Evolutionary conservation across 1,284 basidiomycete species (phyloP), one percentile per base, ranked within the genome.

Genomic region (Mycena sp.): DNA sequence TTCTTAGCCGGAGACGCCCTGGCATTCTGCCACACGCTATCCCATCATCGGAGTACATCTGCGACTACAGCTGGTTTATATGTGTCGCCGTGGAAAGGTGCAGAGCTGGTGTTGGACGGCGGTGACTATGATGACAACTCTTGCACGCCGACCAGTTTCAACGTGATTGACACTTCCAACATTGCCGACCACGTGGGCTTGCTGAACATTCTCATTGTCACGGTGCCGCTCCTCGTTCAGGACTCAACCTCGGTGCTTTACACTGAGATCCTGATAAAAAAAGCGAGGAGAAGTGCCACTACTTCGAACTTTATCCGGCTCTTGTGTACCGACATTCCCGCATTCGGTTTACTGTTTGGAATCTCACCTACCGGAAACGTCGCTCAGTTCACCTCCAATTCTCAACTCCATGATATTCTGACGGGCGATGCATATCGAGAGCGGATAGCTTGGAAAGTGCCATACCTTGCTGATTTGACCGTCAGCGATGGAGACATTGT

Each of bases 81-180:
- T 32, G 59, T 61, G 16, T 43, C 51, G 21, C 25, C 57, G 49
- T 85, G 83, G 81, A 76, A 68, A 23, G 67, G 69, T 0, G 67
- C 73, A 14, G 59, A 67, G 28, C 73, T 85, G 48, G 63, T 71
- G 2, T 73, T 85, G 12, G 73, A 79, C 23, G 67, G 66, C 25
- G 66, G 63, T 9, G 48, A 58, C 38, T 44, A 26, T 17, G 38
- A 44, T 16, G 23, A 11, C 1, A 76, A 77, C 14, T 81, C 51
- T 17, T 21, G 26, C 26, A 78, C 77, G 4, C 80, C 81, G 14
- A 67, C 72, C 5, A 57, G 35, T 3, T 86, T 85, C 72, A 73
- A 84, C 49, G 75, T 81, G 38, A 81, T 86, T 48, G 81, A 86
- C 43, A 82, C 85, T 1, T 83, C 83, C 25, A 85, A 83, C 56